phyloP scores from a whole-genome alignment of 2,329 filamentous ascomycete species.

The Monosporascus sp. region DNA sequence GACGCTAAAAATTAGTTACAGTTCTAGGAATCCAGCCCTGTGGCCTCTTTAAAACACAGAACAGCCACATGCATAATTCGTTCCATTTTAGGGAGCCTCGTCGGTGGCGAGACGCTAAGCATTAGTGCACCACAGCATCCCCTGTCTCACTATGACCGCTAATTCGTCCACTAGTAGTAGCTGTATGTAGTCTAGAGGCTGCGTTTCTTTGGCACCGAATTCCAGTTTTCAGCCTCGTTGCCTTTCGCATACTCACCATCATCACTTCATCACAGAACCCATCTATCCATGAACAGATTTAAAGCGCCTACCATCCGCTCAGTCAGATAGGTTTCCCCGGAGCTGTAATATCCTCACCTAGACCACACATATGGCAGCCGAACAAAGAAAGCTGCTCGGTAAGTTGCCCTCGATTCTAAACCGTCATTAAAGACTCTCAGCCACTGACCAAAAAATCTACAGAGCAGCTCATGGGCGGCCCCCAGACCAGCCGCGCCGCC shows the following conservation, averaged over 20 bases:
- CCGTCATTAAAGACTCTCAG: too few relatives aligned
- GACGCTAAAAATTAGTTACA: not conserved
- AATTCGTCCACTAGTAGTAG: not conserved
- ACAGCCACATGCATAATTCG: not conserved
- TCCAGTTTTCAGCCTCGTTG: conserved; percentile 12
- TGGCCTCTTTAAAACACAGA: not conserved
- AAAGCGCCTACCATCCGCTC: not conserved
- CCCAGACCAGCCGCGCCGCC: conserved; percentile 65
- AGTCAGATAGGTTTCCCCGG: not conserved
- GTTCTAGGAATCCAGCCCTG: not conserved
- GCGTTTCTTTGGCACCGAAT: conserved; percentile 4
- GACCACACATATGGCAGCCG: conserved; percentile 67
- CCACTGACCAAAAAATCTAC: not conserved
- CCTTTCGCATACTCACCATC: not conserved
- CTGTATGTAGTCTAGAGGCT: not conserved
- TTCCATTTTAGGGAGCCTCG: not conserved
- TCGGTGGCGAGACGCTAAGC: not conserved
- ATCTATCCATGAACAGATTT: not conserved
- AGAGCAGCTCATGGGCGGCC: conserved; percentile 90
- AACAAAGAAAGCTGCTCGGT: conserved; percentile 94
- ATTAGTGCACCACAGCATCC: not conserved
- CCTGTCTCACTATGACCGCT: not conserved
- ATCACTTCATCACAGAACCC: not conserved
- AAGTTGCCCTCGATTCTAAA: conserved; percentile 19
- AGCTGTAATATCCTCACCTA: too few relatives aligned